A percentile compares a stretch with the other conserved stretches of the same genome.
Evolutionary conservation across 495 filamentous ascomycete species (phyloP).

Genomic region (Aspergillus asperescens): DNA sequence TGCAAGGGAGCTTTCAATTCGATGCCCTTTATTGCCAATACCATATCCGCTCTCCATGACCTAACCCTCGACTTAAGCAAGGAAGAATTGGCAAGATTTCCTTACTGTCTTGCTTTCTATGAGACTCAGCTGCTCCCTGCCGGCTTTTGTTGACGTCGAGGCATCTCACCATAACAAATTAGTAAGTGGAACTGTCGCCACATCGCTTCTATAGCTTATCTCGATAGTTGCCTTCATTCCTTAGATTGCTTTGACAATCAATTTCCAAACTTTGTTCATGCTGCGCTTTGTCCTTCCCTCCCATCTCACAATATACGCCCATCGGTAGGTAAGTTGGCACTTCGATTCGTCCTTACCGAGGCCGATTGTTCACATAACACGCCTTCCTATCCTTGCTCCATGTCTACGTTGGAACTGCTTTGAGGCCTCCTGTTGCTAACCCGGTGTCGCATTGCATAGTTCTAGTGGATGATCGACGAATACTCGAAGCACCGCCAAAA

Average conservation of each 20-base stretch:
- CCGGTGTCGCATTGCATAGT: not conserved
- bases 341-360: not conserved
- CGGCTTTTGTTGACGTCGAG: slow-evolving; percentile 11
- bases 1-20: slow-evolving; percentile 28
- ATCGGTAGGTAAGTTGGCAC: slow-evolving; percentile 8
- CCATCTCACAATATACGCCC: not conserved
- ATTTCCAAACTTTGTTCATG: not conserved
- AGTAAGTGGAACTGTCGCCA: slow-evolving; percentile 10
- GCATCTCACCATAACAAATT: slow-evolving; percentile 13
- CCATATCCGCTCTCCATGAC: slow-evolving; percentile 1
- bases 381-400: not conserved
- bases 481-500: slow-evolving; percentile 21
- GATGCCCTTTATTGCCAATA: slow-evolving; percentile 3
- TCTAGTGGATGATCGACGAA: slow-evolving; percentile 7
- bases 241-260: slow-evolving; percentile 1
- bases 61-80: slow-evolving; percentile 4
- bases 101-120: not conserved
- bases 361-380: not conserved
- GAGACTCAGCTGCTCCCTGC: slow-evolving; percentile 4
- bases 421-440: not conserved
- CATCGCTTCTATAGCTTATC: slow-evolving; percentile 3
- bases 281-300: not conserved
- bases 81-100: slow-evolving; percentile 7
- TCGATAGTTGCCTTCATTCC: slow-evolving; percentile 3
- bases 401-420: not conserved